phyloP scores from a whole-genome alignment of 2,329 filamentous ascomycete genomes.

The Neurospora crassa region DNA sequence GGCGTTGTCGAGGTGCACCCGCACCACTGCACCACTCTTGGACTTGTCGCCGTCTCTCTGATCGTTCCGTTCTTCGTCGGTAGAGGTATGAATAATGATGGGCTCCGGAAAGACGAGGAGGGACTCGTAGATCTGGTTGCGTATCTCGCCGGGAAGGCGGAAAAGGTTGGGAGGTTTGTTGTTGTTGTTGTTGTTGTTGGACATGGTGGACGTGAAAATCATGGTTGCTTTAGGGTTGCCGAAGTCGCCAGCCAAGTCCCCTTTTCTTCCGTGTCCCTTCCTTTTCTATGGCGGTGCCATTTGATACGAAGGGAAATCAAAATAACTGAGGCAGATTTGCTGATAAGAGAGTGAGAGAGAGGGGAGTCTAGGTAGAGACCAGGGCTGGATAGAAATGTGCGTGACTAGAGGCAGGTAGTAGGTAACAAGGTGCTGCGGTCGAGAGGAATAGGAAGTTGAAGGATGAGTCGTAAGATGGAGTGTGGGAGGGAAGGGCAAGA shows the following conservation, averaged over 20 bases:
- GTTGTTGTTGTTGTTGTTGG: not conserved
- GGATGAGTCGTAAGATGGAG: not conserved
- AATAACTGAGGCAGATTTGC: not conserved
- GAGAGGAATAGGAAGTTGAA: not conserved
- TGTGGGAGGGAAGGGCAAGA: not conserved
- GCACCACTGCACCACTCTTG: not conserved
- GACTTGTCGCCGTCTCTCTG: not conserved
- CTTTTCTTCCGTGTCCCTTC: not conserved
- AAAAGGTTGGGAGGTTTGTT: slow-evolving; percentile 3
- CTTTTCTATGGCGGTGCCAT: not conserved
- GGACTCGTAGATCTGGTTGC: slow-evolving; percentile 14
- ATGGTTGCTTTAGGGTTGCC: not conserved
- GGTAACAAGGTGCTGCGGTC: not conserved
- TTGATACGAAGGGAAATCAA: not conserved
- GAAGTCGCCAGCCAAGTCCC: not conserved
- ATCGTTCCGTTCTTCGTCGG: not conserved
- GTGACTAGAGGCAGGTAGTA: not conserved
- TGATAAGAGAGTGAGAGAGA: not conserved
- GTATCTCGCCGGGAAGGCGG: slow-evolving; percentile 11
- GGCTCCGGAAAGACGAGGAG: slow-evolving; percentile 7
- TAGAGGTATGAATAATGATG: slow-evolving; percentile 2
- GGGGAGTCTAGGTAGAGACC: not conserved
- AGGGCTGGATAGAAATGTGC: not conserved
- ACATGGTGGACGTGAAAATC: not conserved
- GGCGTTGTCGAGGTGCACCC: not conserved